These are phyloP conservation scores for Calendula officinalis DNA, from an alignment of 129 eudicot species.

Conservation along the genomic window DNA sequence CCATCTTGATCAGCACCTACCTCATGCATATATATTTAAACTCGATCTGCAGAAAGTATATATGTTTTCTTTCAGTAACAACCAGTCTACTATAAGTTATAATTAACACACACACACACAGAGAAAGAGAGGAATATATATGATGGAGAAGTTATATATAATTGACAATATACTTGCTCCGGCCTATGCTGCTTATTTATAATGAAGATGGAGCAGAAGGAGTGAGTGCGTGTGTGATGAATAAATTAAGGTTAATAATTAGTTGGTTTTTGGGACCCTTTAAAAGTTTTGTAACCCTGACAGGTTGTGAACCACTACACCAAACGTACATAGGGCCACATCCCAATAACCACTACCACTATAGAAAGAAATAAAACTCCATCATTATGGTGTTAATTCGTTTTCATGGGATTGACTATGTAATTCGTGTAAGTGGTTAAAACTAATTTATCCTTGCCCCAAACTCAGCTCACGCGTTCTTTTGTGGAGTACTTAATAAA, in stretches of 20 bases:
- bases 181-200: conserved; percentile 34
- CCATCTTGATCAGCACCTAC: conserved; percentile 96
- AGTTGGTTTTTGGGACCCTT: conserved; percentile 34
- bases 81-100: background rate
- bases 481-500: too few species aligned
- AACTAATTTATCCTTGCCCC: too few species aligned
- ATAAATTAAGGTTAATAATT: background rate
- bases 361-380: conserved; percentile 10
- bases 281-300: conserved; percentile 18
- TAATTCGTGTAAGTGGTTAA: background rate
- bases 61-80: conserved; percentile 19
- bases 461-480: too few species aligned
- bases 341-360: conserved; percentile 21
- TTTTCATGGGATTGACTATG: background rate
- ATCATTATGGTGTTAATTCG: conserved; percentile 7
- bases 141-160: background rate
- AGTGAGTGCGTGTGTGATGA: conserved; percentile 15
- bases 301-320: conserved; percentile 48
- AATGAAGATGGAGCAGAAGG: conserved; percentile 19
- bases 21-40: conserved; percentile 29
- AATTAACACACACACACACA: background rate
- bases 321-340: conserved; percentile 31
- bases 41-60: conserved; percentile 12
- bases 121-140: conserved; percentile 13
- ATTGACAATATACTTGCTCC: conserved; percentile 11